Evolutionary conservation across 1,139 yeast species (phyloP), one percentile per base, ranked within the genome.

Genomic region (Yamadazyma diddensiae): DNA sequence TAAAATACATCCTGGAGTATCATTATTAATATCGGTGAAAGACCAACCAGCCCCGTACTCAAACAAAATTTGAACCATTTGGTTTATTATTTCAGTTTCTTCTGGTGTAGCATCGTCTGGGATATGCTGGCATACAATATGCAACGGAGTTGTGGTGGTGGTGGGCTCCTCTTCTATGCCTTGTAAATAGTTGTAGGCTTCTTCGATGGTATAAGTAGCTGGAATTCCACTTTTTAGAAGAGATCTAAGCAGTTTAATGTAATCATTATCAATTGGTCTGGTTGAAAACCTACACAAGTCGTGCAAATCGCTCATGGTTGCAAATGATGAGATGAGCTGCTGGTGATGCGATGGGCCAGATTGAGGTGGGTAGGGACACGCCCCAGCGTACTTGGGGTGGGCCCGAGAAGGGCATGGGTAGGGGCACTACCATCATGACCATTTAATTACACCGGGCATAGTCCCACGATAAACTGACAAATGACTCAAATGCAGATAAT

Each of bases 31-130:
- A 51, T 84, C 92, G 5, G 76, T 63, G 39, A 81, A 66, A 49
- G 80, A 80, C 97, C 97, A 90, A 6, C 94, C 95, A 0, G 95
- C 96, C 10, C 97, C 97, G 54, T 79, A 82, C 49, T 85, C 79
- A 47, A 90, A 79, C 36, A 90, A 58, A 10, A 64, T 68, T 22
- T 77, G 77, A 36, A 86, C 78, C 77, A 88, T 68, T 14, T 62
- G 54, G 21, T 57, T 43, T 0, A 83, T 75, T 1, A 76, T 66
- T 1, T 48, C 50, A 18, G 61, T 42, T 48, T 83, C 88, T 0
- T 59, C 70, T 0, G 47, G 48, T 1, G 58, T 45, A 6, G 57
- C 40, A 46, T 75, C 77, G 5, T 26, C 17, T 0, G 88, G 86
- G 8, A 79, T 45, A 36, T 67, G 57, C 26, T 70, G 65, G 39